These are phyloP conservation scores for Candida methanosorbosa DNA, from an alignment of 805 yeast species.

Conservation along the genomic window DNA sequence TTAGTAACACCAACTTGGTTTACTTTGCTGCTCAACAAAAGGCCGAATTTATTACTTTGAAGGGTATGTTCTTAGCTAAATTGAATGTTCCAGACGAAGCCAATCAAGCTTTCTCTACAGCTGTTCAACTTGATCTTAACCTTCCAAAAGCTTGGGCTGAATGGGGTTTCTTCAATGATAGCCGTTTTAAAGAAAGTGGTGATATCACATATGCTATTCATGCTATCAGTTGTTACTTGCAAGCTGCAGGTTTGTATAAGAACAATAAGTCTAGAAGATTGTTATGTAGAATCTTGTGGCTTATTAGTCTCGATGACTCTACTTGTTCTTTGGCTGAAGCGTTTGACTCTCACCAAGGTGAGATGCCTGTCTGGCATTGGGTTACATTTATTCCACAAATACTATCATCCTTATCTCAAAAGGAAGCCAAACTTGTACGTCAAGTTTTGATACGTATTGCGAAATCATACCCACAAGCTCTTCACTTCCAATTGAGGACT, in stretches of 20 bases:
- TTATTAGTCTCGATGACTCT: conserved; percentile 82
- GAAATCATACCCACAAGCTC: conserved; percentile 93
- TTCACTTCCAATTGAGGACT: conserved; percentile 92
- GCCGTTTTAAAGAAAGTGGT: conserved; percentile 69
- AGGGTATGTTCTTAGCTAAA: conserved; percentile 96
- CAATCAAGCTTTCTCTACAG: conserved; percentile 95
- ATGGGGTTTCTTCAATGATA: conserved; percentile 96
- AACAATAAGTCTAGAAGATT: conserved; percentile 84
- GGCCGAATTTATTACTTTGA: conserved; percentile 94
- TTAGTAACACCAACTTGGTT: conserved; percentile 90
- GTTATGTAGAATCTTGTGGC: conserved; percentile 86
- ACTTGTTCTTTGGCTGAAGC: conserved; percentile 76
- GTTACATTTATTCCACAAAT: conserved; percentile 94
- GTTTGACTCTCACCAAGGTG: conserved; percentile 88
- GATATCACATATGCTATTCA: conserved; percentile 83
- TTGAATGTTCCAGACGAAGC: conserved; percentile 90
- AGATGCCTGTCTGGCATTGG: conserved; percentile 99
- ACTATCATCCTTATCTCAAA: conserved; percentile 80
- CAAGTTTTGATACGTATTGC: conserved; percentile 87
- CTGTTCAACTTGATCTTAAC: conserved; percentile 91
- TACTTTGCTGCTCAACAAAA: conserved; percentile 97
- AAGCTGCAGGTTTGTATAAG: conserved; percentile 95
- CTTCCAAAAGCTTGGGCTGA: conserved; percentile 99
- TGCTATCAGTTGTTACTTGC: conserved; percentile 91
- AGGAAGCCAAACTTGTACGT: conserved; percentile 84